These are phyloP conservation scores for Beauveria bassiana DNA, from an alignment of 2,329 filamentous ascomycete species.

Conservation along the genomic window DNA sequence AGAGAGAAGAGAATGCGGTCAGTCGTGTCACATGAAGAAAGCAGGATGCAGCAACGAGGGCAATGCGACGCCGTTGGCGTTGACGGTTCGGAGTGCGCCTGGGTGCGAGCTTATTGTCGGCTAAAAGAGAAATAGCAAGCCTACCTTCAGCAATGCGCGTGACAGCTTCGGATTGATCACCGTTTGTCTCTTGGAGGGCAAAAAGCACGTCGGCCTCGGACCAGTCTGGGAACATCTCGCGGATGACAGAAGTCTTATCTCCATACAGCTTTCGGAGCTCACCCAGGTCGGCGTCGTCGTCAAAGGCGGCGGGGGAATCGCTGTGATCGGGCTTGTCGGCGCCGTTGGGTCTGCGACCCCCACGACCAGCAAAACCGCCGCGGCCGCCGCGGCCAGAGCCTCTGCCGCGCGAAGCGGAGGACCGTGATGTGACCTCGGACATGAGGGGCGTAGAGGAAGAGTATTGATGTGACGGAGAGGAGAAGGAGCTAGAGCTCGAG, in stretches of 20 bases:
- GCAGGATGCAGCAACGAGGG: background rate
- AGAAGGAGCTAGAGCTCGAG: conserved; percentile 22
- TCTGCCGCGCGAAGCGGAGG: conserved; percentile 78
- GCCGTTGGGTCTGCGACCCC: conserved; percentile 69
- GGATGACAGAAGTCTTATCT: conserved; percentile 69
- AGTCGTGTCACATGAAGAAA: conserved; percentile 16
- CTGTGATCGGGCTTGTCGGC: conserved; percentile 48
- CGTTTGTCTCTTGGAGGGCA: conserved; percentile 80
- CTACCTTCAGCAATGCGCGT: conserved; percentile 74
- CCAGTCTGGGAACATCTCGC: conserved; percentile 93
- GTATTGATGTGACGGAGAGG: conserved; percentile 15
- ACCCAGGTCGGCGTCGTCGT: conserved; percentile 85
- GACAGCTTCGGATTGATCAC: conserved; percentile 67
- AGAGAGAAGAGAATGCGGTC: conserved; percentile 17
- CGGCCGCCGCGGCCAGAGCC: conserved; percentile 81
- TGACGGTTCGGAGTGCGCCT: background rate
- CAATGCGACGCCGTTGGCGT: background rate
- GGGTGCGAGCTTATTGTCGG: background rate
- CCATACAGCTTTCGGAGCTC: conserved; percentile 88
- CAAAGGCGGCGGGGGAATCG: conserved; percentile 50
- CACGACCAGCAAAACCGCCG: conserved; percentile 65
- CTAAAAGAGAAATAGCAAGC: conserved; percentile 14
- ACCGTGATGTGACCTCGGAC: conserved; percentile 90
- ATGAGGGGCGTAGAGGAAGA: conserved; percentile 44
- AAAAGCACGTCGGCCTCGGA: conserved; percentile 91